Base-by-base conservation (phyloP, 768 basidiomycete species). In the Macrolepiota fuliginosa region DNA sequence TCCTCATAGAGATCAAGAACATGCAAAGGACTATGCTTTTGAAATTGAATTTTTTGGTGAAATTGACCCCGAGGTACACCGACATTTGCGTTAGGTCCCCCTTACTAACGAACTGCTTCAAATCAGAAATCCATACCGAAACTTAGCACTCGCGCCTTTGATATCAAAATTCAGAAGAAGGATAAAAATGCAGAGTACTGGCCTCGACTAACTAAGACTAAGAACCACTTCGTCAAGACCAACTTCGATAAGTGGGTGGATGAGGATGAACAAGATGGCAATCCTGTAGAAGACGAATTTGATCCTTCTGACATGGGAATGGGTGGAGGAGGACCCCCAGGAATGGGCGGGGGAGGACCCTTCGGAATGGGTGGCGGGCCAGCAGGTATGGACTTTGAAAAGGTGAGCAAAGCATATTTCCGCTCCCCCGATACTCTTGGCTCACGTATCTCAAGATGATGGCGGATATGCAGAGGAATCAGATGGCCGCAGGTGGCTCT, bases 201-300 rank as follows among this genome's bases (percentile, higher is more conserved):
- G 96, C 92, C 93, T 25, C 85, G 96, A 61, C 79, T 98, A 55
- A 94, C 92, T 51, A 94, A 96, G 74, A 91, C 91, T 63, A 96
- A 94, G 74, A 70, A 84, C 63, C 79, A 87, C 61, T 96, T 85
- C 76, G 78, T 98, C 74, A 98, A 97, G 83, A 97, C 94, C 49
- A 93, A 98, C 74, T 98, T 98, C 73, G 80, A 80, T 66, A 96
- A 92, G 78, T 98, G 95, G 95, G 90, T 91, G 45, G 96, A 98
- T 70, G 96, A 98, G 78, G 96, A 98, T 71, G 96, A 98, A 72
- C 96, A 98, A 76, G 90, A 92, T 42, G 90, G 81, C 54, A 82
- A 75, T 24, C 71, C 74, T 1, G 81, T 79, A 10, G 84, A 81
- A 0, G 86, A 87, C 2, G 77, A 76, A 15, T 39, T 52, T 29